Evolutionary conservation across 108 stramenopile genomes (phyloP), one percentile per base, ranked within the genome.

Genomic region (Cyclotella atomus): DNA sequence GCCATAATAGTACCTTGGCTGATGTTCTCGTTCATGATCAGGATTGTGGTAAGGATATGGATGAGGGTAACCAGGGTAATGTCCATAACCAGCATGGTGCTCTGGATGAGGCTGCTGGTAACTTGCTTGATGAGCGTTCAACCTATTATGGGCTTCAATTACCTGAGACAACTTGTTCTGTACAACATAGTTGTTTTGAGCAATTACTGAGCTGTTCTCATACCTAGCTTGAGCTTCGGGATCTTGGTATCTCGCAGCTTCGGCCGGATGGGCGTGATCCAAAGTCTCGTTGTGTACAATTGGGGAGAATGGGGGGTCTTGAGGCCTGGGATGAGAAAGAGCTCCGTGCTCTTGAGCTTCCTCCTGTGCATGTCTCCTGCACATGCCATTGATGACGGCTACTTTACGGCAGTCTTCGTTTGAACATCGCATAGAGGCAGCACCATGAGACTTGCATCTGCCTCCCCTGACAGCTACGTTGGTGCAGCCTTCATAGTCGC

Each of bases 391-490:
- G 20, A 33, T 7, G 4, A 34, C 45, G 29, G 69, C 59, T n/a
- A 32, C 44, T 45, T 70, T 60, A 20, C 3, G 17, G 30, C 69
- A 70, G 8, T 5, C 46, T 14, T 33, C 8, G 3, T 59, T 21
- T 29, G 36, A 2, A 23, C 69, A 70, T 12, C 24, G 35, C 10
- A 30, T 61, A 21, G 69, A 45, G 27, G 41, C 24, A 1, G 38
- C 69, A n/a, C 43, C 69, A 23, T 70, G 69, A 29, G 41, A 25
- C 44, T 62, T 70, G 59, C 69, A 70, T 38, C 33, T 70, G 27
- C 65, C 53, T 25, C 49, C 72, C 12, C 66, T 65, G 9, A 73
- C 65, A 16, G 65, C 50, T 16, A 68, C 35, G 15, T 56, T 55
- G 28, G 64, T 25, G 54, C 72, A 73, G 17, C 28, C 29, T n/a